Percentiles rank a stretch among this genome's conserved stretches.
These are phyloP conservation scores for Lentinula aciculospora DNA, from an alignment of 768 basidiomycete genomes.

Conservation along the genomic window DNA sequence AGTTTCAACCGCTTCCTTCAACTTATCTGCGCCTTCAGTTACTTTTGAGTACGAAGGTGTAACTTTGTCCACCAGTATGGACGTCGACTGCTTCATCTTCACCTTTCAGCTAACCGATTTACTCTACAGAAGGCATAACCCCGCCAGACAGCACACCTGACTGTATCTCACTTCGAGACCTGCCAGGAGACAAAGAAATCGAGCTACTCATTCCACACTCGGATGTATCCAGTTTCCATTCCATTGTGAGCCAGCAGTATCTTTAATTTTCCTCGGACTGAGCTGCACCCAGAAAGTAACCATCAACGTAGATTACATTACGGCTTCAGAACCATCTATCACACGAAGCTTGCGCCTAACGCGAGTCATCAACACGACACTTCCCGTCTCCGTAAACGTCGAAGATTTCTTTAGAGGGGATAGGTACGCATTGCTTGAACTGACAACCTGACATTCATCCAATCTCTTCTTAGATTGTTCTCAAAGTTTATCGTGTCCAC, in stretches of 20 bases:
- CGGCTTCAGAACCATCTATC: constrained; percentile 44
- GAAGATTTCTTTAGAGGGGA: constrained; percentile 93
- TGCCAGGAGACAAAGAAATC: constrained; percentile 40
- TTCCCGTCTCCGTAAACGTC: constrained; percentile 90
- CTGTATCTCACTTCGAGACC: constrained; percentile 39
- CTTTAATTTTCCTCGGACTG: background rate
- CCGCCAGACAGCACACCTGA: constrained; percentile 34
- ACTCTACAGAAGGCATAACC: background rate
- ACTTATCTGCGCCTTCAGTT: constrained; percentile 49
- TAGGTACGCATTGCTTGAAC: constrained; percentile 41
- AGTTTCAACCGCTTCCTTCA: constrained; percentile 47
- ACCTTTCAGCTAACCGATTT: background rate
- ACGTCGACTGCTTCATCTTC: background rate
- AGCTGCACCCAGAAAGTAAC: constrained; percentile 52
- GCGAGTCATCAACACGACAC: constrained; percentile 54
- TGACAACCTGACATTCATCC: background rate
- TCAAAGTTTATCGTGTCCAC: constrained; percentile 89
- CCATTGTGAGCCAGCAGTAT: constrained; percentile 42
- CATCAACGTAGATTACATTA: constrained; percentile 64
- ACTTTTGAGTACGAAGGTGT: constrained; percentile 43
- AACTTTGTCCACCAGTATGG: constrained; percentile 22
- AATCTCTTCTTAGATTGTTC: constrained; percentile 53
- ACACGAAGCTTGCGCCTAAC: constrained; percentile 49
- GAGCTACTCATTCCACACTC: constrained; percentile 60
- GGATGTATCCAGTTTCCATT: constrained; percentile 53